Evolutionary conservation across 2,329 filamentous ascomycete species (phyloP).

Genomic region (Fusarium dlaminii): DNA sequence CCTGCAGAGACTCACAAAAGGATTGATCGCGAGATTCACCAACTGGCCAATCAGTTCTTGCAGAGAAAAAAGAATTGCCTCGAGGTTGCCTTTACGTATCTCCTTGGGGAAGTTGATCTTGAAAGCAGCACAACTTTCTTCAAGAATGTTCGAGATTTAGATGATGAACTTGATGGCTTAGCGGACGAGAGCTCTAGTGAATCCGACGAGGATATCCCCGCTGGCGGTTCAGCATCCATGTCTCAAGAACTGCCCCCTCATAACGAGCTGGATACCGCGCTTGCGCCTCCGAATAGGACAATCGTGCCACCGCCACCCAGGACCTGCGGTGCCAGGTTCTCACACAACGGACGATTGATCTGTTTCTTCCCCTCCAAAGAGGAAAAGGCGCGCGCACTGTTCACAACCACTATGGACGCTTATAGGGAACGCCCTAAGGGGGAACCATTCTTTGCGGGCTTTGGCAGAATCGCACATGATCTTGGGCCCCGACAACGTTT

Average conservation of each 20-base stretch:
- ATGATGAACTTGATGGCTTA: conserved; percentile 64
- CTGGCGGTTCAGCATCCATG: conserved; percentile 66
- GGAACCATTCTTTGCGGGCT: conserved; percentile 66
- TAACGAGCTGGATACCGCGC: conserved; percentile 62
- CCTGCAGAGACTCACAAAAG: conserved; percentile 61
- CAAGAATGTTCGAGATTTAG: conserved; percentile 71
- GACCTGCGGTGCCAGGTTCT: conserved; percentile 69
- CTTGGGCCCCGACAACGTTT: conserved; percentile 58
- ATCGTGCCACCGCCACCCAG: conserved; percentile 66
- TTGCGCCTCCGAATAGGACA: conserved; percentile 61
- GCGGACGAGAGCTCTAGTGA: conserved; percentile 86
- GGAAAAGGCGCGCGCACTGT: conserved; percentile 62
- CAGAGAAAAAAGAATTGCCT: conserved; percentile 69
- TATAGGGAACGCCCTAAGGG: conserved; percentile 60
- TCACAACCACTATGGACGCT: conserved; percentile 58
- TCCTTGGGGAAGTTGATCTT: conserved; percentile 70
- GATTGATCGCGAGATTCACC: conserved; percentile 64
- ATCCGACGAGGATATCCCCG: conserved; percentile 69
- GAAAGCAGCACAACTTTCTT: conserved; percentile 69
- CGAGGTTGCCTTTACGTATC: conserved; percentile 69
- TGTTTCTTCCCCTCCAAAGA: conserved; percentile 78
- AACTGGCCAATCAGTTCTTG: conserved; percentile 65
- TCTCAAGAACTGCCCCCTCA: conserved; percentile 69
- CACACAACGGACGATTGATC: conserved; percentile 68
- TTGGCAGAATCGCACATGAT: conserved; percentile 64